These are phyloP conservation scores for Penicillium sp. DNA, from an alignment of 2,329 filamentous ascomycete species.

Conservation along the genomic window DNA sequence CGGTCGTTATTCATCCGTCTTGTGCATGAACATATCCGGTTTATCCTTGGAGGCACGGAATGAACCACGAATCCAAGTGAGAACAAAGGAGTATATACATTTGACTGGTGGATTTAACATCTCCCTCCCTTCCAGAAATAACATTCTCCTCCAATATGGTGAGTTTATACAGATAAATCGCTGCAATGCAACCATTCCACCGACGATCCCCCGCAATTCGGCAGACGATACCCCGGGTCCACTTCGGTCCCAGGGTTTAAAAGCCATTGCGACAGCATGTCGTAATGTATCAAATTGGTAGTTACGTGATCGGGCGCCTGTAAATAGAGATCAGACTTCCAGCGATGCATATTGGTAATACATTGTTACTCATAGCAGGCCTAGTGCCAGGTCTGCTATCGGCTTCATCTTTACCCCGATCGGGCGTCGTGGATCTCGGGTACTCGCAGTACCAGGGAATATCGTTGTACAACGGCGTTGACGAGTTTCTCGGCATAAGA, in stretches of 20 bases:
- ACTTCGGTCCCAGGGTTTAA: background rate
- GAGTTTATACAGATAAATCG: background rate
- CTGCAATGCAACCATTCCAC: background rate
- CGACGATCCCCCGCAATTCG: background rate
- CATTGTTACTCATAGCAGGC: background rate
- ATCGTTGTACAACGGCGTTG: conserved; percentile 55
- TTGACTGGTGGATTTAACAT: background rate
- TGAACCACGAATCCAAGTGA: background rate
- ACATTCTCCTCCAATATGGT: background rate
- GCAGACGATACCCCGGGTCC: background rate
- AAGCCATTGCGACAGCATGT: background rate
- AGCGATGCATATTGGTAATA: background rate
- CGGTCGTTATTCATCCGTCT: background rate
- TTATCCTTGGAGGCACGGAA: too few species aligned
- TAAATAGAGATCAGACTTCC: background rate
- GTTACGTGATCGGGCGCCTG: background rate
- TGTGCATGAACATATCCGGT: background rate
- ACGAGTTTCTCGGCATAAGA: conserved; percentile 69
- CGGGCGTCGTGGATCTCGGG: conserved; percentile 54
- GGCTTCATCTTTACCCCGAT: conserved; percentile 4
- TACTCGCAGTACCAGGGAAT: conserved; percentile 65
- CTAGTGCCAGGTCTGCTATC: conserved; percentile 3
- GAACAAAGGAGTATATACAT: background rate
- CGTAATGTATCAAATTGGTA: background rate
- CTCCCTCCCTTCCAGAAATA: background rate